Evolutionary conservation across 2,329 filamentous ascomycete species (phyloP), one percentile per base, ranked within the genome.

Genomic region (Clarireedia paspali): DNA sequence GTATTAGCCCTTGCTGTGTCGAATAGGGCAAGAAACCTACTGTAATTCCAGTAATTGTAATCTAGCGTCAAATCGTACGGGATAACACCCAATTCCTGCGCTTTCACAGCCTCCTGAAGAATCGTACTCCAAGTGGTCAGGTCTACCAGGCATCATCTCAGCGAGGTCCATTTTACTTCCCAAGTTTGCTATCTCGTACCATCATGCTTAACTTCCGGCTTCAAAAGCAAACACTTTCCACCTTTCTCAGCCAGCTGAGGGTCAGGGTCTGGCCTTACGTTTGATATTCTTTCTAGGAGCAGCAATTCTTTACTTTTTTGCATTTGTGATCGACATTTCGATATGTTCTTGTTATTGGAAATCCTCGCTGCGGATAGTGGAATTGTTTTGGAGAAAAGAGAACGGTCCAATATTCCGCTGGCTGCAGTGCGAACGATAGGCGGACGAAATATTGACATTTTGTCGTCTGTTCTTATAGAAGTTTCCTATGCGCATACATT

Each of bases 41-140:
- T 77, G 69, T 95, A 92, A 50, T 77, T 86, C 89, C 91, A 97
- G 72, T 91, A 85, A 64, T 87, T 80, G 72, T 99, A 99, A 63
- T 86, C 83, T 57, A 97, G 77, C 38, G 81, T 74, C 56, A 97
- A 72, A 59, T 88, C 78, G 70, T 87, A 96, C 1, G 89, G 87
- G 1, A 91, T 75, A 36, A 97, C 71, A 17, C 79, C 79, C 30
- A 96, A 72, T 45, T 89, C 82, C 27, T 87, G 80, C 51, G 77
- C 75, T 61, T 85, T 76, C 4, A 91, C 81, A 36, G 89, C 82
- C 60, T 89, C 82, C 58, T 75, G 79, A 47, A 96, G 71, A 40
- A 78, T 81, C 4, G 81, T 68, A 53, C 89, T 89, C 88, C 90
- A 96, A 23, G 89, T 95, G 44, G 82, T 81, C 47, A 80, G 79